These are phyloP conservation scores for Anthoceros angustus DNA, from an alignment of 225 moss, liverwort and hornwort genomes.

Conservation along the genomic window DNA sequence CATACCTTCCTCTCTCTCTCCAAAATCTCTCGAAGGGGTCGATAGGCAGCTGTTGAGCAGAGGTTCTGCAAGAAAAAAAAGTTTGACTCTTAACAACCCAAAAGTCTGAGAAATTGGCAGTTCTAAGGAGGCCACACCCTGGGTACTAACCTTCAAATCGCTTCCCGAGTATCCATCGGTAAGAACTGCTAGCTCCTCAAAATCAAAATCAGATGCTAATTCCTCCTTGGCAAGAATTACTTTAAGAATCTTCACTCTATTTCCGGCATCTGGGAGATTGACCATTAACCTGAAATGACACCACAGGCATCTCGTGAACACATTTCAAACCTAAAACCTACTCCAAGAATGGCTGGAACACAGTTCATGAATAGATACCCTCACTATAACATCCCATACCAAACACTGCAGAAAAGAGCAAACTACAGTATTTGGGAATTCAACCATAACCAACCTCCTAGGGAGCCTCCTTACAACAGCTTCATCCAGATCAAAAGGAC, in stretches of 20 bases:
- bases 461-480: constrained; percentile 95
- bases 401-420: neutral
- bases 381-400: neutral
- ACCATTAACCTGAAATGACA: constrained; percentile 61
- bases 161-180: constrained; percentile 98
- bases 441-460: constrained; percentile 36
- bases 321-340: neutral
- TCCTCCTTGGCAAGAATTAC: constrained; percentile 90
- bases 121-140: neutral
- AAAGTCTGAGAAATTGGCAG: neutral
- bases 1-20: constrained; percentile 70
- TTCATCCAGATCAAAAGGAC: constrained; percentile 94
- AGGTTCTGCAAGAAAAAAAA: constrained; percentile 38
- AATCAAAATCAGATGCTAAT: constrained; percentile 57
- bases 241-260: constrained; percentile 77
- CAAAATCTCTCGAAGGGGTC: constrained; percentile 85
- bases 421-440: too few relatives aligned
- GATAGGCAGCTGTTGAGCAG: constrained; percentile 90
- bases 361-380: too few relatives aligned
- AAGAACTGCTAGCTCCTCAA: constrained; percentile 57
- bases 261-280: constrained; percentile 70
- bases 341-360: too few relatives aligned
- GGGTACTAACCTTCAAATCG: constrained; percentile 57
- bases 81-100: neutral
- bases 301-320: neutral